Conservation (phyloP, 495 filamentous ascomycete species). For the Haplographium delicatum region DNA sequence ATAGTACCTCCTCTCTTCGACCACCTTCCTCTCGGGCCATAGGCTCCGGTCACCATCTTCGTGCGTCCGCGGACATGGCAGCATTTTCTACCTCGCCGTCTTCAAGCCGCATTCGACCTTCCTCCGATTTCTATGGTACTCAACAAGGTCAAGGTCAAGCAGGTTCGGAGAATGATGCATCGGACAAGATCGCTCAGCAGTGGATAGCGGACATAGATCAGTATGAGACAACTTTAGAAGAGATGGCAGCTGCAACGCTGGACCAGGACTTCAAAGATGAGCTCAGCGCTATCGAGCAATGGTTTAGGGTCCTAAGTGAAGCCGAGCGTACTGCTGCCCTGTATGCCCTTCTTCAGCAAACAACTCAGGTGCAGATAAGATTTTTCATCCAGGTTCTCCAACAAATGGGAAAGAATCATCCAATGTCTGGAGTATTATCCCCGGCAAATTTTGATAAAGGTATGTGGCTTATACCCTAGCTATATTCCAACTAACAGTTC, state of each 20-base stretch:
- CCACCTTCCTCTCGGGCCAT: slow-evolving; percentile 82
- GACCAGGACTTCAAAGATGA: slow-evolving; percentile 99
- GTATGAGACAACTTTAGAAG: slow-evolving; percentile 93
- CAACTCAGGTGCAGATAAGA: slow-evolving; percentile 96
- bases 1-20: slow-evolving; percentile 74
- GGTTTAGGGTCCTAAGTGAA: slow-evolving; percentile 96
- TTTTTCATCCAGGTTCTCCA: slow-evolving; percentile 99
- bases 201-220: slow-evolving; percentile 99
- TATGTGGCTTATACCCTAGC: slow-evolving; percentile 31
- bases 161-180: slow-evolving; percentile 68
- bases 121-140: slow-evolving; percentile 90
- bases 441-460: slow-evolving; percentile 98
- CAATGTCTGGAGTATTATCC: slow-evolving; percentile 93
- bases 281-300: slow-evolving; percentile 96
- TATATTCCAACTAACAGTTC: slow-evolving; percentile 4
- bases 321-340: slow-evolving; percentile 92
- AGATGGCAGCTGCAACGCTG: slow-evolving; percentile 96
- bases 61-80: slow-evolving; percentile 96
- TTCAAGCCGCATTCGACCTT: slow-evolving; percentile 80
- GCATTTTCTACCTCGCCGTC: slow-evolving; percentile 71
- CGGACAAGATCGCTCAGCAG: slow-evolving; percentile 92
- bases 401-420: slow-evolving; percentile 97
- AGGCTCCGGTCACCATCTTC: slow-evolving; percentile 76
- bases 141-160: slow-evolving; percentile 55
- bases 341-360: slow-evolving; percentile 94